phyloP scores from a whole-genome alignment of 1,284 basidiomycete genomes.

The Waitea zeae region DNA sequence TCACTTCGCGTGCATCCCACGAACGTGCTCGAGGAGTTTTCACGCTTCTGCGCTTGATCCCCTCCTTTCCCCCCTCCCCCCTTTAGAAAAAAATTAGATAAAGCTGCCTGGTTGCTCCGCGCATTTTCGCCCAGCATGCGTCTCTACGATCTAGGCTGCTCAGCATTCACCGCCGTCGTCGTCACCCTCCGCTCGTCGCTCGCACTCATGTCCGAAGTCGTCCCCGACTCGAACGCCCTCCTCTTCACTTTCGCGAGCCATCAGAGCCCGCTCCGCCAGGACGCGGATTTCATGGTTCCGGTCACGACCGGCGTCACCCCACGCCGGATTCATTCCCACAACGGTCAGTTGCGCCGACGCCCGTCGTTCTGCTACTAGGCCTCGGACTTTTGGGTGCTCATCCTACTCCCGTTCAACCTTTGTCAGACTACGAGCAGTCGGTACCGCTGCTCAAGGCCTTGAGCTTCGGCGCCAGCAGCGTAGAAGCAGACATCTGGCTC shows the following conservation, averaged over 20 bases:
- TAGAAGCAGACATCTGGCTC: slow-evolving; percentile 27
- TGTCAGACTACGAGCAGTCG: slow-evolving; percentile 22
- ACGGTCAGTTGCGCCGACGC: slow-evolving; percentile 16
- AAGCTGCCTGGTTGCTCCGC: too few species aligned
- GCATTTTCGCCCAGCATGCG: too few species aligned
- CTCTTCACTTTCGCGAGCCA: not conserved
- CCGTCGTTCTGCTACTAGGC: not conserved
- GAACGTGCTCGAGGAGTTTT: too few species aligned
- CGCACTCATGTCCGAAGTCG: too few species aligned
- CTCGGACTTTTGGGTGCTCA: not conserved
- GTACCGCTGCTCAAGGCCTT: slow-evolving; percentile 22
- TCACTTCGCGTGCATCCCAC: too few species aligned
- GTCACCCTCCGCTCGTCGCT: too few species aligned
- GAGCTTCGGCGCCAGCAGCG: slow-evolving; percentile 21
- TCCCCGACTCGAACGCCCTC: too few species aligned
- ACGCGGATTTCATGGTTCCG: not conserved
- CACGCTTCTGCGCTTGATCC: too few species aligned
- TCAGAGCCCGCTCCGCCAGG: not conserved
- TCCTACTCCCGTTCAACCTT: not conserved
- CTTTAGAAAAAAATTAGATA: too few species aligned
- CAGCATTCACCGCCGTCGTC: too few species aligned
- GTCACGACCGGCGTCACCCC: slow-evolving; percentile 21
- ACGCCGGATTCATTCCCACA: slow-evolving; percentile 24
- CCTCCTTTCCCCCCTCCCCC: too few species aligned
- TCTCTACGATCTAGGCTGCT: too few species aligned